Evolutionary conservation across 202 grass and related monocot species (phyloP).

Genomic region (Digitaria exilis): DNA sequence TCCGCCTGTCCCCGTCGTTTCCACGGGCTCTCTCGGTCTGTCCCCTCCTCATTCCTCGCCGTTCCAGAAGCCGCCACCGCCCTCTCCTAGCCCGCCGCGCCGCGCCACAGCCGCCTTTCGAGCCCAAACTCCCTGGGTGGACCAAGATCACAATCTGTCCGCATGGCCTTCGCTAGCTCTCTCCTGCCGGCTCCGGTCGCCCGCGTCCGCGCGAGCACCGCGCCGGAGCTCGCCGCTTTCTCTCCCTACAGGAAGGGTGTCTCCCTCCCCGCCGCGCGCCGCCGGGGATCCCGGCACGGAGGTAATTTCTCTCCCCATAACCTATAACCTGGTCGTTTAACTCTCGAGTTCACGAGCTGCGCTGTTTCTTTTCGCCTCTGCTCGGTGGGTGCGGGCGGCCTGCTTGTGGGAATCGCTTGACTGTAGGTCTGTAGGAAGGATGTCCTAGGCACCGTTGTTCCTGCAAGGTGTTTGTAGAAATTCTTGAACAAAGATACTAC

Average conservation of each 20-base stretch:
- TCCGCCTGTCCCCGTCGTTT: slow-evolving; percentile 29
- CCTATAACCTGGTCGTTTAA: neutral
- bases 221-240: slow-evolving; percentile 34
- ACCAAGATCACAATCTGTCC: neutral
- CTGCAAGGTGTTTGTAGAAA: neutral
- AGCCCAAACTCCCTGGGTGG: neutral
- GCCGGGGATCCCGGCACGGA: slow-evolving; percentile 37
- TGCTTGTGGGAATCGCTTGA: slow-evolving; percentile 5
- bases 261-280: slow-evolving; percentile 16
- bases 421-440: neutral
- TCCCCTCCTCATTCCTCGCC: slow-evolving; percentile 16
- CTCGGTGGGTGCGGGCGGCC: neutral
- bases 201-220: slow-evolving; percentile 30
- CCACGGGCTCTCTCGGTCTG: neutral
- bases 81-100: neutral
- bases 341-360: neutral
- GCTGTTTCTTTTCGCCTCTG: neutral
- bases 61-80: slow-evolving; percentile 37
- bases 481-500: neutral
- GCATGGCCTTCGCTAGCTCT: slow-evolving; percentile 50
- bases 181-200: slow-evolving; percentile 29
- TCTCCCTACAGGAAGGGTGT: slow-evolving; percentile 18
- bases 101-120: neutral
- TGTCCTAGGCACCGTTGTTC: neutral
- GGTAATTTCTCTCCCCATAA: slow-evolving; percentile 11